Evolutionary conservation across 1,139 yeast species (phyloP).

Genomic region (Magnusiomyces paraingens): DNA sequence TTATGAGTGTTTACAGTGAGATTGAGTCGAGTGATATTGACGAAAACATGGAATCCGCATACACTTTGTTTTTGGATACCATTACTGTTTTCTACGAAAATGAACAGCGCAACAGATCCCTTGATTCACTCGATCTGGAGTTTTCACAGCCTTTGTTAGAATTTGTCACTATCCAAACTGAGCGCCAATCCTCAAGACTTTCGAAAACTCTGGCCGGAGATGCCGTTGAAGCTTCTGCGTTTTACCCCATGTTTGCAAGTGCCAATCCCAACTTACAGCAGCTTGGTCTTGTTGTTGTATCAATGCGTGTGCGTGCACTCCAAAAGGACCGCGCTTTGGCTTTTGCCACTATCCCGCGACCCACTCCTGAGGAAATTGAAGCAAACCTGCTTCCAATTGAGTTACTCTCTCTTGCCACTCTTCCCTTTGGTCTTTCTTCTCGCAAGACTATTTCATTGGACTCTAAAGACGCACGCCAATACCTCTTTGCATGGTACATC

Average conservation of each 20-base stretch:
- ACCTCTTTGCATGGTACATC: slow-evolving; percentile 66
- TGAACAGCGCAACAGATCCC: slow-evolving; percentile 48
- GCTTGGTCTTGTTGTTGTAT: slow-evolving; percentile 2
- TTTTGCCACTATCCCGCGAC: slow-evolving; percentile 12
- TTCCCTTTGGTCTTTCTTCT: slow-evolving; percentile 18
- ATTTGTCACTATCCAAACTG: neutral
- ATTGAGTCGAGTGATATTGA: neutral
- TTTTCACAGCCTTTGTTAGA: neutral
- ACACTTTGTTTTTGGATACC: slow-evolving; percentile 52
- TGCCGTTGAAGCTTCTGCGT: neutral
- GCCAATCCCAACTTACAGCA: neutral
- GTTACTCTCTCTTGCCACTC: slow-evolving; percentile 22
- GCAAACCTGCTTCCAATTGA: slow-evolving; percentile 26
- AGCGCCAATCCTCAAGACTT: neutral
- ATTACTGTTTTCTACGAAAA: slow-evolving; percentile 58
- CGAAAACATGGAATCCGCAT: slow-evolving; percentile 33
- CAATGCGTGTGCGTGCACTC: neutral
- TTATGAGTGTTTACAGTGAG: slow-evolving; percentile 1
- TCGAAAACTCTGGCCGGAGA: neutral
- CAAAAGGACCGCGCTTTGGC: slow-evolving; percentile 14
- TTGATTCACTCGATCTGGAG: slow-evolving; percentile 16
- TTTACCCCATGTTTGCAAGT: slow-evolving; percentile 1
- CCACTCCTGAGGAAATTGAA: slow-evolving; percentile 14
- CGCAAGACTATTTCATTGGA: slow-evolving; percentile 22
- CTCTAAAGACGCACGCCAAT: slow-evolving; percentile 28